These are phyloP conservation scores for Wickerhamiella bombiphila DNA, from an alignment of 805 yeast genomes.

Conservation along the genomic window DNA sequence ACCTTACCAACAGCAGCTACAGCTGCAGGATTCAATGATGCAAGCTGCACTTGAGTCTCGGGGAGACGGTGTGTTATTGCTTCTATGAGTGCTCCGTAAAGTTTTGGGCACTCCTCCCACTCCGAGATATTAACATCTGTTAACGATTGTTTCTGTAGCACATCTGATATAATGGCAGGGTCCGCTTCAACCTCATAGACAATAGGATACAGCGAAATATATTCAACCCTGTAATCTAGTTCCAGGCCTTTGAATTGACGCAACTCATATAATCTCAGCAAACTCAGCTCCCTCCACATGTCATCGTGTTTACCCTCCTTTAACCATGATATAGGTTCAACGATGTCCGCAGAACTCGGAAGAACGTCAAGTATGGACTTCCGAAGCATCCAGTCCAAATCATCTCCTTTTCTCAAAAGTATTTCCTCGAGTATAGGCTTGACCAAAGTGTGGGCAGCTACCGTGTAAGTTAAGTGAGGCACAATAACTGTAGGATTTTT, in stretches of 20 bases:
- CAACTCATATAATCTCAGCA: constrained; percentile 3
- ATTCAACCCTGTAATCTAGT: too few species aligned
- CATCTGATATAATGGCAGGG: too few species aligned
- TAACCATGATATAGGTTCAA: neutral
- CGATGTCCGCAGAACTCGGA: neutral
- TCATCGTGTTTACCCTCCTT: neutral
- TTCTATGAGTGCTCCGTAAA: too few species aligned
- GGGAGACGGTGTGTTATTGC: too few species aligned
- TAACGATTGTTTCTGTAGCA: too few species aligned
- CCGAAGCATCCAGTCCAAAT: neutral
- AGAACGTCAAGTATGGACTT: constrained; percentile 3
- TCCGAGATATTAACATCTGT: too few species aligned
- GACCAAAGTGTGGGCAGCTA: constrained; percentile 1
- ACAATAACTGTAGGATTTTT: constrained; percentile 2
- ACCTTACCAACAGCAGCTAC: neutral
- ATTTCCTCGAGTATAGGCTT: neutral
- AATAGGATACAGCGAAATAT: too few species aligned
- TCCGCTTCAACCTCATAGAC: too few species aligned
- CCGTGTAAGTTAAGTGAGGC: constrained; percentile 1
- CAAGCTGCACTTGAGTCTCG: too few species aligned
- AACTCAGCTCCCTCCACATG: neutral
- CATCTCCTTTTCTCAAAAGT: neutral
- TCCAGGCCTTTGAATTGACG: neutral
- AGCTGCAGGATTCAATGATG: neutral
- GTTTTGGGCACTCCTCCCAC: too few species aligned